Evolutionary conservation across 306 rosid genomes (phyloP).

Genomic region (Rubus parviflorus): DNA sequence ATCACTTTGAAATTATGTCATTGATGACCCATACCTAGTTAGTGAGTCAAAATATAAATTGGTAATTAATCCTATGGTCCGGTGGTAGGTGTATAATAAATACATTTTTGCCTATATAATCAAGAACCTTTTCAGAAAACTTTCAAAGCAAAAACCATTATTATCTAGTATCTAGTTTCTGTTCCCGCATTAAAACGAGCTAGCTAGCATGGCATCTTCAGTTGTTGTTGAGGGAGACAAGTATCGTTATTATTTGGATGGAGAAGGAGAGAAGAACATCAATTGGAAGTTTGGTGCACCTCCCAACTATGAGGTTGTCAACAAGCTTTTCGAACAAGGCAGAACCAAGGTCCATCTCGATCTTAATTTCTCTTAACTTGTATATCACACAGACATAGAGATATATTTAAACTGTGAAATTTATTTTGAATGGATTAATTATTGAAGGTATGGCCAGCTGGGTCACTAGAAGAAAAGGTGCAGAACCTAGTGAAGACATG

Average conservation of each 20-base stretch:
- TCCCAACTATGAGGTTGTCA: conserved; percentile 50
- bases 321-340: conserved; percentile 65
- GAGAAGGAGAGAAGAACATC: conserved; percentile 52
- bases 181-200: not conserved
- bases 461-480: conserved; percentile 58
- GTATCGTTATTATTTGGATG: conserved; percentile 42
- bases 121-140: not conserved
- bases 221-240: conserved; percentile 33
- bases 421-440: not conserved
- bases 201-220: conserved; percentile 18
- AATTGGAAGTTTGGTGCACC: conserved; percentile 53
- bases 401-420: too few relatives aligned
- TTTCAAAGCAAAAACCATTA: not conserved
- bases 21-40: not conserved
- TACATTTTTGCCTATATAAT: not conserved
- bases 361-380: not conserved
- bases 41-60: too few relatives aligned
- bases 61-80: too few relatives aligned
- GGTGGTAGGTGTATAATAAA: too few relatives aligned
- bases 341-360: conserved; percentile 35
- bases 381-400: not conserved
- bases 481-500: conserved; percentile 59
- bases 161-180: not conserved
- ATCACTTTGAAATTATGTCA: not conserved
- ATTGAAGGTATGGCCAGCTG: conserved; percentile 57